Evolutionary conservation across 768 basidiomycete genomes (phyloP).

Genomic region (Lactarius hatsudake): DNA sequence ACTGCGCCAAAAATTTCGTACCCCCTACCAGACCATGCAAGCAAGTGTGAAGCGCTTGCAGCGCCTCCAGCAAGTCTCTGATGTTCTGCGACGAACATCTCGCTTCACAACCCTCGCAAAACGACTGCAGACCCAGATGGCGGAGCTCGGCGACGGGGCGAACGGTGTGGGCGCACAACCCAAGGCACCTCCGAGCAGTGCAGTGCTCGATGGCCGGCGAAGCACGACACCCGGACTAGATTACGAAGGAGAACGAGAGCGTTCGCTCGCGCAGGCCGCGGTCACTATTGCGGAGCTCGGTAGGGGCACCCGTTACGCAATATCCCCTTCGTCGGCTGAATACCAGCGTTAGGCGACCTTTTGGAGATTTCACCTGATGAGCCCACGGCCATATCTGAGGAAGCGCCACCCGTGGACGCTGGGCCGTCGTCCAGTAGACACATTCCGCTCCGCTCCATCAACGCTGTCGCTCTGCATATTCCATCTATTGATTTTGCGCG

Average conservation of each 20-base stretch:
- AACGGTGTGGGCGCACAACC: constrained; percentile 11
- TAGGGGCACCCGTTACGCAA: constrained; percentile 37
- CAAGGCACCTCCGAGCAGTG: constrained; percentile 22
- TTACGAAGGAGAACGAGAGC: constrained; percentile 76
- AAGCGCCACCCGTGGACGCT: background rate
- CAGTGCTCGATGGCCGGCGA: constrained; percentile 18
- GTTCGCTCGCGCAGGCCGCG: constrained; percentile 91
- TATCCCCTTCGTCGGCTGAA: background rate
- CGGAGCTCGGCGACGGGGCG: constrained; percentile 46
- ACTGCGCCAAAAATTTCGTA: constrained; percentile 80
- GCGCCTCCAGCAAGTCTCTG: constrained; percentile 78
- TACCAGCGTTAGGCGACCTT: constrained; percentile 18
- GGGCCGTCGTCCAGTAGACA: background rate
- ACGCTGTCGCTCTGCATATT: constrained; percentile 66
- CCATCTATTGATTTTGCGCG: constrained; percentile 71
- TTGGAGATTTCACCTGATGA: constrained; percentile 16
- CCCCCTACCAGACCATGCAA: constrained; percentile 76
- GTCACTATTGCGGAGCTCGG: constrained; percentile 89
- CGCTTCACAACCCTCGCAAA: constrained; percentile 83
- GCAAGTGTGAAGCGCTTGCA: constrained; percentile 68
- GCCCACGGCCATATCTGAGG: background rate
- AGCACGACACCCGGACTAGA: constrained; percentile 34
- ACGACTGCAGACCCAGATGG: constrained; percentile 83
- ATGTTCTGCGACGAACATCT: constrained; percentile 78
- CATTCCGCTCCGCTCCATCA: constrained; percentile 65